Conservation (phyloP, 169 alveolate species). For the Cryptosporidium canis region DNA sequence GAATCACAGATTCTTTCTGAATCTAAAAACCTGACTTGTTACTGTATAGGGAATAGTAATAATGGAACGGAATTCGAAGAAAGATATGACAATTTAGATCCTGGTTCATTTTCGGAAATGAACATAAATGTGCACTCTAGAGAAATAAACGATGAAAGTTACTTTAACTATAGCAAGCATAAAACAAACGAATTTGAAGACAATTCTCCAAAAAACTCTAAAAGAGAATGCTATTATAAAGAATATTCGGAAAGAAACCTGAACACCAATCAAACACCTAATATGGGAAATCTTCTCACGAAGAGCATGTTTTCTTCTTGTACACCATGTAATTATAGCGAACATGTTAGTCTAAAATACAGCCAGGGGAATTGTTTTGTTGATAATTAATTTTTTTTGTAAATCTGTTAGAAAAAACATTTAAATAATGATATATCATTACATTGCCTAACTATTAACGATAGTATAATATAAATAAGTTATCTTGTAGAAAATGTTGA, state of each 20-base stretch:
- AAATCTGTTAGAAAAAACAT: not conserved
- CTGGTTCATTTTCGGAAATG: not conserved
- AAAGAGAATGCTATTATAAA: not conserved
- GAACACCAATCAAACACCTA: not conserved
- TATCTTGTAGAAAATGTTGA: not conserved
- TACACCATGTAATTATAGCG: slow-evolving; percentile 26
- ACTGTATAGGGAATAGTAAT: slow-evolving; percentile 46
- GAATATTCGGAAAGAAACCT: not conserved
- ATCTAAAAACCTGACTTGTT: slow-evolving; percentile 34
- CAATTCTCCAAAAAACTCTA: not conserved
- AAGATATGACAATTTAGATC: not conserved
- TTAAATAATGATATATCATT: not conserved
- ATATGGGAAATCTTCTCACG: not conserved
- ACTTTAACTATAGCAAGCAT: not conserved
- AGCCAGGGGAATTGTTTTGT: slow-evolving; percentile 66
- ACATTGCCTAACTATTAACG: not conserved
- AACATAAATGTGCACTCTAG: not conserved
- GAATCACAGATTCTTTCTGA: slow-evolving; percentile 6
- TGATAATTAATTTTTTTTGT: slow-evolving; percentile 28
- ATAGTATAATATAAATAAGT: not conserved
- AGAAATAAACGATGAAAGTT: not conserved
- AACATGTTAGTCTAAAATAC: slow-evolving; percentile 33
- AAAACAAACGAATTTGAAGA: not conserved
- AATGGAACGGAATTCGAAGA: slow-evolving; percentile 1
- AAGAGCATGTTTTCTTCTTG: slow-evolving; percentile 40